These are phyloP conservation scores for Ajuga chamaepitys DNA, from an alignment of 257 asterid species.

Conservation along the genomic window DNA sequence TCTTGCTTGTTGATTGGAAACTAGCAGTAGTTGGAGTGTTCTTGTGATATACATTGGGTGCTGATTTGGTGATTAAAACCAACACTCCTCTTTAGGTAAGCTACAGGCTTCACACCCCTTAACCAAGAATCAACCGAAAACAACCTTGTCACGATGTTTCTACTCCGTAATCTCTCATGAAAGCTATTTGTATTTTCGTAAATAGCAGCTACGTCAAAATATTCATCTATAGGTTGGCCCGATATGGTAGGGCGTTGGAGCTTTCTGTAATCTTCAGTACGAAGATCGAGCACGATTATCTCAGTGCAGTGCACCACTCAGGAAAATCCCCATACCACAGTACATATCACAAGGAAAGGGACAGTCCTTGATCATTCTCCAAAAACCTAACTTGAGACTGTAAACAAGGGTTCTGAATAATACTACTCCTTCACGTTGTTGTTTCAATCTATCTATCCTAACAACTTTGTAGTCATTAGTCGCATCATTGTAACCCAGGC, in stretches of 20 bases:
- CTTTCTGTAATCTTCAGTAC: not conserved
- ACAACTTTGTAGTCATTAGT: slow-evolving; percentile 9
- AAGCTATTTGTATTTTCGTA: too few species aligned
- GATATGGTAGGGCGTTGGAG: not conserved
- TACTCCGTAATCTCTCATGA: slow-evolving; percentile 1
- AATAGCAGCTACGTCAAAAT: too few species aligned
- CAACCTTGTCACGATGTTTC: not conserved
- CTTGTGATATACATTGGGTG: too few species aligned
- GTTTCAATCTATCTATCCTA: not conserved
- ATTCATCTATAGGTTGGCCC: too few species aligned
- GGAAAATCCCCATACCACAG: not conserved
- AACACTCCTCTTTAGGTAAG: not conserved
- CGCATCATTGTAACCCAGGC: too few species aligned
- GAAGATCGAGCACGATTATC: not conserved
- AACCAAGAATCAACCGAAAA: not conserved
- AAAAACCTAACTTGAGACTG: not conserved
- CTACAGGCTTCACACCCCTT: not conserved
- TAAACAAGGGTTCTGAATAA: slow-evolving; percentile 1
- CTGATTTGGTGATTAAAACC: too few species aligned
- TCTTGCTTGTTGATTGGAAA: too few species aligned
- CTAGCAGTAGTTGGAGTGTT: too few species aligned
- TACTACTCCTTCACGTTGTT: too few species aligned
- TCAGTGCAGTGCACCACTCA: not conserved
- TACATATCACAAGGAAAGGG: not conserved
- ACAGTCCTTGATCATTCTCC: slow-evolving; percentile 3